These are phyloP conservation scores for Aegilops speltoides DNA, from an alignment of 176 grass and related monocot species.

Conservation along the genomic window DNA sequence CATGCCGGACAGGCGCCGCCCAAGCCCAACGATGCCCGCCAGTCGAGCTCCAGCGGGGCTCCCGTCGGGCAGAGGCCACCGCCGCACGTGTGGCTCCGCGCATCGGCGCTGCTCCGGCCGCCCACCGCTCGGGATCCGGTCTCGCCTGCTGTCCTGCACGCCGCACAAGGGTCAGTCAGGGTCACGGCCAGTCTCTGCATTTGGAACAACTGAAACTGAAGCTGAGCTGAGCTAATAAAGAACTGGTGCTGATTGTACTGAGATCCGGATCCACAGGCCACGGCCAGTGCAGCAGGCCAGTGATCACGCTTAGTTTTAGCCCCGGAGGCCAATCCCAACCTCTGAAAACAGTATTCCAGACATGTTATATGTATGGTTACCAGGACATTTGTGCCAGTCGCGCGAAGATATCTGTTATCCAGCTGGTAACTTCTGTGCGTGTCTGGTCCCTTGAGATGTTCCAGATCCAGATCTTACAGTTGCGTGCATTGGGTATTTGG, in stretches of 20 bases:
- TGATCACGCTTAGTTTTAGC: slow-evolving; percentile 30
- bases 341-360: slow-evolving; percentile 11
- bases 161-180: slow-evolving; percentile 19
- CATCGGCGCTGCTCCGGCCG: slow-evolving; percentile 18
- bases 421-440: slow-evolving; percentile 24
- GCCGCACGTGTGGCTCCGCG: slow-evolving; percentile 18
- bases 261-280: slow-evolving; percentile 40
- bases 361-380: not conserved
- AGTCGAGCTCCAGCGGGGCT: slow-evolving; percentile 20
- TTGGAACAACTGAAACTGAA: slow-evolving; percentile 24
- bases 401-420: not conserved
- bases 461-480: slow-evolving; percentile 44
- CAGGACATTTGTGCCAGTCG: not conserved
- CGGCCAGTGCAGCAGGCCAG: slow-evolving; percentile 17
- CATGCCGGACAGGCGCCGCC: slow-evolving; percentile 3
- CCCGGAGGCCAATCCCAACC: not conserved
- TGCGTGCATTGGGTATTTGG: not conserved
- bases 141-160: slow-evolving; percentile 15
- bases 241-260: not conserved
- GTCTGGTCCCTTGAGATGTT: not conserved
- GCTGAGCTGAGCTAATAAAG: slow-evolving; percentile 1
- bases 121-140: slow-evolving; percentile 43
- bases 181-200: not conserved
- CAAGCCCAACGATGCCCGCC: slow-evolving; percentile 18
- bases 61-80: not conserved